Base-by-base conservation (phyloP, 306 rosid species). In the Luffa aegyptiaca region DNA sequence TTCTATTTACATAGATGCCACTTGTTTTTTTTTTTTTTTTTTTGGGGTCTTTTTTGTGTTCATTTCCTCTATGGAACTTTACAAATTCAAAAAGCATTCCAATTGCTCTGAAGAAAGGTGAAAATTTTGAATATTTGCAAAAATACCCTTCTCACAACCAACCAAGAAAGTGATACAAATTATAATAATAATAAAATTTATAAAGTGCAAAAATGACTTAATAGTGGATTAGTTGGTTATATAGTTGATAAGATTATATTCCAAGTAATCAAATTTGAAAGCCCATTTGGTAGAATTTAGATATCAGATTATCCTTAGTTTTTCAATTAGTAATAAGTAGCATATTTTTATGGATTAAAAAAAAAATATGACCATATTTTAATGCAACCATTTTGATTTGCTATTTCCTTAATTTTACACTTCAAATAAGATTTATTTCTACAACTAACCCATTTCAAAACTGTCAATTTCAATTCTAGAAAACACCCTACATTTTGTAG, bases 131-230 rank as follows among this genome's bases (percentile, higher is more conserved):
- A 42, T 17, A 21, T 71, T 3, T 45, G n/a, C n/a, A 20, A 46
- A 33, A 56, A 36, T n/a, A 80, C 74, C 79, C 62, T 82, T 58
- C 81, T 90, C 92, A 85, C 88, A 83, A 93, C 98, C 98, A 89
- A 89, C 94, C 92, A 53, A 84, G 91, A 93, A 86, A 90, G 79
- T 35, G 94, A 75, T 75, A 10, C 12, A 53, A 53, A 53, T 53
- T 8, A 16, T 16, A 16, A 12, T 49, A 8, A 16, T 16, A 16
- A 12, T 49, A 12, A 49, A 49, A 49, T 53, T 53, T 26, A 21
- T 8, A 20, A 20, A 57, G 26, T 55, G 26, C 26, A 20, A 58
- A 9, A 21, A 20, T 35, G 70, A 35, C 42, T 63, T 35, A 63
- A 20, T 36, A 46, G 21, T 36, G 6, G 21, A 64, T 64, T 64